Evolutionary conservation across 2,329 filamentous ascomycete species (phyloP).

Genomic region (Raffaelea albimanens): DNA sequence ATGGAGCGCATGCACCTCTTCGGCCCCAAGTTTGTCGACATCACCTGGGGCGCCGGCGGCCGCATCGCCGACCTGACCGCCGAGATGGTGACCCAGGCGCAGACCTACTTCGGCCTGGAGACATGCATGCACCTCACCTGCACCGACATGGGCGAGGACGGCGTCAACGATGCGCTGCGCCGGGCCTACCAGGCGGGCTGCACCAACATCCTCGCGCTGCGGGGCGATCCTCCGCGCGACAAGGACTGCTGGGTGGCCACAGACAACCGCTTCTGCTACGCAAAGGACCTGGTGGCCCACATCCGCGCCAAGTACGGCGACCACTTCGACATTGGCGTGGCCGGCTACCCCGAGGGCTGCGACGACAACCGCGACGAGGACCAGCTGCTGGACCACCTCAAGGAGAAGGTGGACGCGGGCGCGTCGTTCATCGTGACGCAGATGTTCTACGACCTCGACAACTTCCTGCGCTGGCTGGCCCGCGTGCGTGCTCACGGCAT

Average conservation of each 20-base stretch:
- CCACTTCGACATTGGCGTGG: conserved; percentile 96
- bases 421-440: conserved; percentile 93
- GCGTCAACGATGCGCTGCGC: conserved; percentile 79
- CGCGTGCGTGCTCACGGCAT: conserved; percentile 83
- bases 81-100: conserved; percentile 95
- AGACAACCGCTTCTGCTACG: conserved; percentile 82
- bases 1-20: conserved; percentile 88
- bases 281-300: conserved; percentile 72
- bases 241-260: conserved; percentile 88
- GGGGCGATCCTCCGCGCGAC: conserved; percentile 88
- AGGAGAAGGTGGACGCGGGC: conserved; percentile 93
- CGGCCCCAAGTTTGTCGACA: conserved; percentile 92
- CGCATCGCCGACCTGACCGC: conserved; percentile 84
- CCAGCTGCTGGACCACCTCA: conserved; percentile 77
- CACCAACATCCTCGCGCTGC: conserved; percentile 90
- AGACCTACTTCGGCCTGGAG: conserved; percentile 90
- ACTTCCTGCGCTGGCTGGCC: conserved; percentile 83
- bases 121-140: conserved; percentile 99
- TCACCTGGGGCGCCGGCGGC: conserved; percentile 96
- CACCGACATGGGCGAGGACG: conserved; percentile 91
- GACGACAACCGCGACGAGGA: conserved; percentile 90
- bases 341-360: conserved; percentile 90
- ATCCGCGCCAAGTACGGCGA: conserved; percentile 71
- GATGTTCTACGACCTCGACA: conserved; percentile 98
- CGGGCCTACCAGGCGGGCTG: conserved; percentile 91